A percentile compares a stretch with the other conserved stretches of the same genome.
phyloP scores from a whole-genome alignment of 2,329 filamentous ascomycete species.

The Fusarium sp. region DNA sequence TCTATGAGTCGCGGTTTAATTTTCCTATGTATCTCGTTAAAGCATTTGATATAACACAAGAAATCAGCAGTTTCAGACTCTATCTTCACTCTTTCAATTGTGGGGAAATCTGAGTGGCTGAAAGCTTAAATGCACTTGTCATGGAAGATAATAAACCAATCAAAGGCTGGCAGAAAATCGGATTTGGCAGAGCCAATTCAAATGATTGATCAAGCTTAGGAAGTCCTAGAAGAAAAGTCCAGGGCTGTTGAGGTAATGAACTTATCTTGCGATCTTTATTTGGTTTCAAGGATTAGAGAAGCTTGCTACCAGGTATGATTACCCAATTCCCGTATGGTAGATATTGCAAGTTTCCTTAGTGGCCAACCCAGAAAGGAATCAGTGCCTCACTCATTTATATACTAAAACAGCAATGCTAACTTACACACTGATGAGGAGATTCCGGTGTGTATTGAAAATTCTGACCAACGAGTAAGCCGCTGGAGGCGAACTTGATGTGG shows the following conservation, averaged over 20 bases:
- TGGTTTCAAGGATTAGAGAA: not conserved
- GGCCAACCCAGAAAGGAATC: not conserved
- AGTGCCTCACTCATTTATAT: not conserved
- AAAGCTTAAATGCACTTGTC: not conserved
- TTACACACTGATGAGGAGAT: not conserved
- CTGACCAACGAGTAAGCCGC: not conserved
- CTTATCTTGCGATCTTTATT: not conserved
- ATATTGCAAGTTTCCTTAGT: not conserved
- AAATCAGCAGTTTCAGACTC: not conserved
- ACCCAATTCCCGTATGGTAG: not conserved
- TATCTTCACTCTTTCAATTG: not conserved
- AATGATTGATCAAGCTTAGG: not conserved
- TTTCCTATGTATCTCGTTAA: not conserved
- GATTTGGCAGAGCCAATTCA: not conserved
- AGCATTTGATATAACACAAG: not conserved
- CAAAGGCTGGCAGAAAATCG: not conserved
- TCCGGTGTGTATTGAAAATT: not conserved
- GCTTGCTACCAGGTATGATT: not conserved
- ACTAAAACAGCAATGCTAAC: not conserved
- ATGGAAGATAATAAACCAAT: not conserved
- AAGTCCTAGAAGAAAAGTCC: not conserved
- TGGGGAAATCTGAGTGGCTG: not conserved
- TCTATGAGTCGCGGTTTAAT: not conserved
- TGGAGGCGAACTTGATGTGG: slow-evolving; percentile 2
- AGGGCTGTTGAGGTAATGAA: not conserved